phyloP scores from a whole-genome alignment of 164 flowering plant species.

The Taxillus chinensis region DNA sequence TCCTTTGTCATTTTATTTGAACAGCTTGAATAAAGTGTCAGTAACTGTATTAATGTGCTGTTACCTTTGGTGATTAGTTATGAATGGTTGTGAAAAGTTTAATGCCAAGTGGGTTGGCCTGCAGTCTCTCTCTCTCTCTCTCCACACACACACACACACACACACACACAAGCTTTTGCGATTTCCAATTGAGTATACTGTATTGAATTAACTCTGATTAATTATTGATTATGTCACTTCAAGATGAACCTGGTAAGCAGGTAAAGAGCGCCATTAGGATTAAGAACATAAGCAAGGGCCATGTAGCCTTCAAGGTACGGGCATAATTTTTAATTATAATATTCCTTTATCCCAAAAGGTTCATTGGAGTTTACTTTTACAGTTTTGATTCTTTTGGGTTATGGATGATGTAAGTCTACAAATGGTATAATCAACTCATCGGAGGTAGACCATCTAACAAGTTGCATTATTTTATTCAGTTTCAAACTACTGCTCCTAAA shows the following conservation, averaged over 20 bases:
- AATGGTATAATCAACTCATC: too few relatives aligned
- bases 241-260: conserved; percentile 69
- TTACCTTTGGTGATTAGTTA: too few relatives aligned
- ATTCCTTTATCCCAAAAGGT: too few relatives aligned
- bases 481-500: conserved; percentile 68
- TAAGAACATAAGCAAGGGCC: conserved; percentile 53
- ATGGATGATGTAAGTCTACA: neutral
- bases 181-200: too few relatives aligned
- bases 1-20: too few relatives aligned
- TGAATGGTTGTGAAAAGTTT: too few relatives aligned
- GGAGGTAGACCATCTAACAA: neutral
- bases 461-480: conserved; percentile 20
- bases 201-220: too few relatives aligned
- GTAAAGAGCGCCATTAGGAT: conserved; percentile 56
- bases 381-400: neutral
- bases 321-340: too few relatives aligned
- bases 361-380: neutral
- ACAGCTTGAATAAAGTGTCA: too few relatives aligned
- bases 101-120: too few relatives aligned
- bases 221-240: neutral
- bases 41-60: too few relatives aligned
- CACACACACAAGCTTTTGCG: neutral
- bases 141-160: too few relatives aligned
- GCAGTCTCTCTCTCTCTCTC: neutral
- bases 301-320: conserved; percentile 62